Conservation (phyloP, 1,284 basidiomycete genomes). For the Sporisorium scitamineum region DNA sequence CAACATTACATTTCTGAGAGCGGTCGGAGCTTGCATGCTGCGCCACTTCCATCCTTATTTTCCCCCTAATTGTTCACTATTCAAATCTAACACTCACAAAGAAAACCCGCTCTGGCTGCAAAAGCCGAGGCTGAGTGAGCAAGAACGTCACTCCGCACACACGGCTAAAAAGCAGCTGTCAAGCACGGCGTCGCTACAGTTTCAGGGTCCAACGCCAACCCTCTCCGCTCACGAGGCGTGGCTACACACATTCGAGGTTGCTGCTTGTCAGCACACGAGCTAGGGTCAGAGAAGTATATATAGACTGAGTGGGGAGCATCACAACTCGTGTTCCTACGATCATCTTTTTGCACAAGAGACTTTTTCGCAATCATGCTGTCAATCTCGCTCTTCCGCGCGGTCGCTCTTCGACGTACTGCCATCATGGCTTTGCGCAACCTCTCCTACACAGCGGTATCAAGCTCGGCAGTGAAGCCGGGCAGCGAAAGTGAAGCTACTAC, state of each 20-base stretch:
- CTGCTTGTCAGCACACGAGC: no score
- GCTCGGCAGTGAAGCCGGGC: constrained; percentile 46
- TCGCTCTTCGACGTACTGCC: not conserved
- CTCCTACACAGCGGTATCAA: not conserved
- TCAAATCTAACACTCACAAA: not conserved
- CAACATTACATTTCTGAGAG: not conserved
- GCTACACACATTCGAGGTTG: no score
- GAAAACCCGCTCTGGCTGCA: not conserved
- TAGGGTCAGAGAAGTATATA: not conserved
- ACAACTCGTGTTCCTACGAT: not conserved
- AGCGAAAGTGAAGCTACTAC: constrained; percentile 44
- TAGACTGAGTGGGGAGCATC: not conserved
- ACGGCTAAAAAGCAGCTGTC: not conserved
- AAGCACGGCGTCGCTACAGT: not conserved
- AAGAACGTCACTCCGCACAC: constrained; percentile 19
- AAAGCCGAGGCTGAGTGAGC: constrained; percentile 22
- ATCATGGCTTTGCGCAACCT: not conserved
- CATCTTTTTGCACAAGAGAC: no score
- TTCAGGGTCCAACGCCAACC: constrained; percentile 14
- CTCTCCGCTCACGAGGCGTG: no score
- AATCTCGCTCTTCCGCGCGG: not conserved
- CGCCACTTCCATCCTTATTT: not conserved
- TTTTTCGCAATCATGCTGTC: not conserved
- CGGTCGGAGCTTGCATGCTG: not conserved
- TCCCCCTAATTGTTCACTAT: not conserved